Base-by-base conservation (phyloP, 371 early-diverging fungal genomes). In the Batkoa obscura region DNA sequence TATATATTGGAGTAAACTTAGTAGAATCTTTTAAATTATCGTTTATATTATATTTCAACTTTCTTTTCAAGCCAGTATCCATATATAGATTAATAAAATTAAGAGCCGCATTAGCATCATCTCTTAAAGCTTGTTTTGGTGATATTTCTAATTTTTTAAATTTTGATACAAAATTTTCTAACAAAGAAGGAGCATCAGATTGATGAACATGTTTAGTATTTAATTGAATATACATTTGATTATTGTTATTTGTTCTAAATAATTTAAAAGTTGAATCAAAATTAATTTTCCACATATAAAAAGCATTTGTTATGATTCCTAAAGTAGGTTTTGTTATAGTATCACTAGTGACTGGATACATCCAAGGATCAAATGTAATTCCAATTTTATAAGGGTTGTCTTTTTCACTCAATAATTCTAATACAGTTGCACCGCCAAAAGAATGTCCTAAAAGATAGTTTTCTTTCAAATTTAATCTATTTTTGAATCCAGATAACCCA, bases 341-440 rank as follows among this genome's bases (percentile, higher is more conserved):
- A 8, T 47, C 33, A 3, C 36, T 39, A 0, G 55, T 55, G 2
- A 43, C 60, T 38, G 62, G 49, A 59, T 59, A 59, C 62, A 68
- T 66, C 72, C 72, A 76, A 0, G 76, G 70, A 59, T 76, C 76
- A 3, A 71, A 54, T 6, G 64, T 46, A 12, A 76, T 58, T 0
- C 70, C 72, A 33, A 62, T 62, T 56, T 56, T 60, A 41, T 67
- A 73, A 13, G 64, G 59, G 35, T 49, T 43, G 2, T 55, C 15
- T 43, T 58, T 57, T 1, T 58, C 50, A 50, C 59, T 59, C 6
- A 69, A 49, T 50, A 38, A 48, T 8, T 59, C 59, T 51, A 73
- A 59, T 6, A 65, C 55, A 0, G 77, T 74, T 10, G 73, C 74
- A 9, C 63, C 79, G 4, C 80, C 80, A 68, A 78, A 80, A 35